A percentile compares a stretch with the other conserved stretches of the same genome.
Evolutionary conservation across 2,329 filamentous ascomycete species (phyloP).

Genomic region (Pseudogymnoascus pannorum): DNA sequence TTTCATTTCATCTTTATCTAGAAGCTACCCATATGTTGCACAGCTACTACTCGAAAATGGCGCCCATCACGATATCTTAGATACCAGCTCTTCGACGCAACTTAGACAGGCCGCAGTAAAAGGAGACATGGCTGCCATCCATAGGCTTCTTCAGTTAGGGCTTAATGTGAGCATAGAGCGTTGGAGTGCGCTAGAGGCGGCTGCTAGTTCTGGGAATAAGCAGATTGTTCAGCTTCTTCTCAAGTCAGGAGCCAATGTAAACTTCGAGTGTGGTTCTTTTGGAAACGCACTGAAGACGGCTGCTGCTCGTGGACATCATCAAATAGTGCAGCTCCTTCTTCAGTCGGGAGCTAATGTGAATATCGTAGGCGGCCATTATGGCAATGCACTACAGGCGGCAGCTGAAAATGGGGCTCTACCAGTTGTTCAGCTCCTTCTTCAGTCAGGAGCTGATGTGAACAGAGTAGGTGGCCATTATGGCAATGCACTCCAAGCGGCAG

Average conservation of each 20-base stretch:
- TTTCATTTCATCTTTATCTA: background rate
- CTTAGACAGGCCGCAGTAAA: slow-evolving; percentile 25
- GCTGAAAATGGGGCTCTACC: slow-evolving; percentile 6
- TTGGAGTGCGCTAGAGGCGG: too few relatives aligned
- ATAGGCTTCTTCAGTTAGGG: slow-evolving; percentile 10
- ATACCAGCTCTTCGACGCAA: background rate
- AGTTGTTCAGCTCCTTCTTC: slow-evolving; percentile 9
- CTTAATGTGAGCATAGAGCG: too few relatives aligned
- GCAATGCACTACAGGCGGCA: background rate
- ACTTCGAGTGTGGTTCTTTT: background rate
- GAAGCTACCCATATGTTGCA: background rate
- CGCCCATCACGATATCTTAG: background rate
- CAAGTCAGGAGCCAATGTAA: slow-evolving; percentile 8
- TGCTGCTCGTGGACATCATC: slow-evolving; percentile 5
- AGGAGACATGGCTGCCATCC: slow-evolving; percentile 30
- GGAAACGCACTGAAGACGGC: slow-evolving; percentile 11
- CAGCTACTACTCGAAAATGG: background rate
- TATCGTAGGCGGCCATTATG: background rate
- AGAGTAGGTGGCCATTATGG: slow-evolving; percentile 5
- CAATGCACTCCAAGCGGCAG: background rate
- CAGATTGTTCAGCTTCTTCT: background rate
- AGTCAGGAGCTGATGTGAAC: slow-evolving; percentile 18
- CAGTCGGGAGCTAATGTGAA: slow-evolving; percentile 13
- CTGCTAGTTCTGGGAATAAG: too few relatives aligned
- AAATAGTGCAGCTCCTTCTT: slow-evolving; percentile 13